Conservation (phyloP, 2,329 filamentous ascomycete genomes). For the Calonectria honghensis region DNA sequence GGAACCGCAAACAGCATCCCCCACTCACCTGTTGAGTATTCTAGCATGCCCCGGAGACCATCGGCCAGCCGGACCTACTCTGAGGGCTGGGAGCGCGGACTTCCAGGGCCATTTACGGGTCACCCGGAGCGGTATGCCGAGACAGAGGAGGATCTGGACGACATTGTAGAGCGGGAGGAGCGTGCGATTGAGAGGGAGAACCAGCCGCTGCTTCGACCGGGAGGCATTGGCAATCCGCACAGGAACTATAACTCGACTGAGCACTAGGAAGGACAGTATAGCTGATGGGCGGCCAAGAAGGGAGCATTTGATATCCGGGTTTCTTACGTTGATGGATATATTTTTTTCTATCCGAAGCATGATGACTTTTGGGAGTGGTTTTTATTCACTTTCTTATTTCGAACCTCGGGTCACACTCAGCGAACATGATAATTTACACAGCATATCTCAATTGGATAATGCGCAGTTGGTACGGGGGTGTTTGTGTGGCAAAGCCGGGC, state of each 20-base stretch:
- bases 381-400: background rate
- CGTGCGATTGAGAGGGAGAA: slow-evolving; percentile 70
- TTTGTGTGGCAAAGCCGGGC: background rate
- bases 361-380: slow-evolving; percentile 14
- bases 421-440: slow-evolving; percentile 13
- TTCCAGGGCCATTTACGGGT: slow-evolving; percentile 70
- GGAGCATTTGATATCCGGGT: slow-evolving; percentile 47
- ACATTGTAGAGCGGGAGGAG: slow-evolving; percentile 71
- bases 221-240: slow-evolving; percentile 69
- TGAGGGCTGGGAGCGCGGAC: slow-evolving; percentile 70
- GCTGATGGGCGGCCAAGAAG: background rate
- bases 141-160: slow-evolving; percentile 70
- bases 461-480: background rate
- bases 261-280: slow-evolving; percentile 43
- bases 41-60: slow-evolving; percentile 58
- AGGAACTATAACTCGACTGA: slow-evolving; percentile 62
- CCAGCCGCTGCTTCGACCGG: slow-evolving; percentile 69
- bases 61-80: slow-evolving; percentile 67
- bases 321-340: slow-evolving; percentile 22
- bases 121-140: slow-evolving; percentile 72
- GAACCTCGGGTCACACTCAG: slow-evolving; percentile 1
- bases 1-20: slow-evolving; percentile 52
- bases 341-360: slow-evolving; percentile 29
- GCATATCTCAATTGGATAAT: background rate
- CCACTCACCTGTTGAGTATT: slow-evolving; percentile 55